Conservation (phyloP, 2,329 filamentous ascomycete species). For the Aureobasidium sp. region DNA sequence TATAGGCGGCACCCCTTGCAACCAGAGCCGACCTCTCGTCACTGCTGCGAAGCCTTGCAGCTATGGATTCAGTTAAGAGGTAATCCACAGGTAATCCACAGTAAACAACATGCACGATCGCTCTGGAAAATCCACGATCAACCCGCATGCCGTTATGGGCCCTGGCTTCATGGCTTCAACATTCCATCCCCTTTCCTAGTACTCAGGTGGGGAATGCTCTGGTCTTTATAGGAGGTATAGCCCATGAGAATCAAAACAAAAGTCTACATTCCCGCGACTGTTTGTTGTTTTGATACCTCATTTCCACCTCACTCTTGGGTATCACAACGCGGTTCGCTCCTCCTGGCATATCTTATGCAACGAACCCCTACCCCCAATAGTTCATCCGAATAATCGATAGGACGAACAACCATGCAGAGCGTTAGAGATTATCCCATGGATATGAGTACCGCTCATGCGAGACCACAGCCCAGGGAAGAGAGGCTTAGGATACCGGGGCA, state of each 20-base stretch:
- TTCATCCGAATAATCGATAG: conserved; percentile 12
- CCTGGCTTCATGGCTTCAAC: conserved; percentile 12
- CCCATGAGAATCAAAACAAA: conserved; percentile 7
- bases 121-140: conserved; percentile 8
- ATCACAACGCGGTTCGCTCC: background rate
- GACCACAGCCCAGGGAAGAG: conserved; percentile 7
- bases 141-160: conserved; percentile 10
- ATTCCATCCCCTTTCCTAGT: conserved; percentile 12
- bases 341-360: conserved; percentile 12
- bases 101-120: conserved; percentile 2
- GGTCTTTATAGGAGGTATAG: conserved; percentile 5
- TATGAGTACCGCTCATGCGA: background rate
- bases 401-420: conserved; percentile 8
- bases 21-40: background rate
- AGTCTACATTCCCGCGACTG: conserved; percentile 11
- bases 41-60: background rate
- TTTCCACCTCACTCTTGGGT: conserved; percentile 4
- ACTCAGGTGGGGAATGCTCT: conserved; percentile 11
- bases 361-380: conserved; percentile 8
- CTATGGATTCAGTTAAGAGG: background rate
- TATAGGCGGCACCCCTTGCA: conserved; percentile 5
- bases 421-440: background rate
- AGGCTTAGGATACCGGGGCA: conserved; percentile 10
- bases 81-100: background rate
- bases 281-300: conserved; percentile 13